Base-by-base conservation (phyloP, 176 grass and related monocot species). In the Microstegium vimineum region DNA sequence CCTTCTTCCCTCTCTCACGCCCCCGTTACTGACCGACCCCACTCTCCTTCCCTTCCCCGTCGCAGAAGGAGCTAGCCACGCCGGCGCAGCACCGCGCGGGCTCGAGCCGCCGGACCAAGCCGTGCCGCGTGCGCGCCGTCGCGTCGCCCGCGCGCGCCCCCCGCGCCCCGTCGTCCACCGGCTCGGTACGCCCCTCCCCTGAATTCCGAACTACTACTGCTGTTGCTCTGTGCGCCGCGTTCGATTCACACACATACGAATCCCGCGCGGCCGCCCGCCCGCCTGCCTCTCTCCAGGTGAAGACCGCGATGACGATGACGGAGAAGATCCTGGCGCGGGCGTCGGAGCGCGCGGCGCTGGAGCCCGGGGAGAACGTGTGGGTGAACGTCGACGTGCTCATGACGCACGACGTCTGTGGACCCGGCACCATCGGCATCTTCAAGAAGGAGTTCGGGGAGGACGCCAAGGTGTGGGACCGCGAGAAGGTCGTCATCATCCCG, bases 291-390 rank as follows among this genome's bases (percentile, higher is more conserved):
- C 54, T 57, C 8, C 54, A 97, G 94, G 89, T 95, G 17, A 95
- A 98, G 82, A 69, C 65, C 77, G 79, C 88, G 22, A 91, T 98
- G 96, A 95, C 91, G 75, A 98, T 93, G 90, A 95, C 96, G 45
- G 96, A 98, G 93, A 98, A 98, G 86, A 98, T 98, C 79, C 71
- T 98, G 54, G 93, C 96, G 46, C 86, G 91, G 59, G 82, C 90
- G 32, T 98, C 96, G 76, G 91, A 93, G 76, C 87, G 80, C 63
- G 69, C 90, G 6, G 82, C 80, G 57, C 85, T 95, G 40, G 93
- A 91, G 80, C 93, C 96, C 37, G 93, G 96, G 49, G 96, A 98
- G 78, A 98, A 98, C 81, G 86, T 98, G 38, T 98, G 96, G 93
- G 96, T 95, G 62, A 85, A 95, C 83, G 87, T 98, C 15, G 96